Conservation (phyloP, 345 rosid species). For the Salix udensis region DNA sequence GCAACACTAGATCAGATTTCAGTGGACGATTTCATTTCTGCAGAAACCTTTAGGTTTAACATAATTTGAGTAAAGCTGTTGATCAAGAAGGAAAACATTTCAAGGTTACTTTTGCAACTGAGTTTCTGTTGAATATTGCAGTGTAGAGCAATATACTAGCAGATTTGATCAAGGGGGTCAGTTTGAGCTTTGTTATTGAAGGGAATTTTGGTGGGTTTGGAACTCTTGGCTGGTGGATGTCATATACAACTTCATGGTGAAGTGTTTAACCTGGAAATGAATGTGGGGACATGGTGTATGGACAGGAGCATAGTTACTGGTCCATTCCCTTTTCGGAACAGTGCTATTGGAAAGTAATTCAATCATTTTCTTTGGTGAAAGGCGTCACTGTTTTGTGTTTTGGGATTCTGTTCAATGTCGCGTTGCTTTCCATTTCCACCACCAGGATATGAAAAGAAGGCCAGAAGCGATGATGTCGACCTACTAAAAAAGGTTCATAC, state of each 20-base stretch:
- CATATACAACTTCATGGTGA: constrained; percentile 24
- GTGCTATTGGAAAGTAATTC: constrained; percentile 31
- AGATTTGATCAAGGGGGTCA: constrained; percentile 16
- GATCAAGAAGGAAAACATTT: constrained; percentile 7
- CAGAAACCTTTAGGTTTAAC: constrained; percentile 33
- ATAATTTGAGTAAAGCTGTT: constrained; percentile 21
- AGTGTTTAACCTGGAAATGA: constrained; percentile 43
- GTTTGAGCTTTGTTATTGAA: not conserved
- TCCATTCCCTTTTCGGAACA: constrained; percentile 58
- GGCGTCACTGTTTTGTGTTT: constrained; percentile 27
- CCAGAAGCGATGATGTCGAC: constrained; percentile 49
- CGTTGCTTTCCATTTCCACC: constrained; percentile 99
- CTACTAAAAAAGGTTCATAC: constrained; percentile 58
- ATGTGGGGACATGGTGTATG: constrained; percentile 56
- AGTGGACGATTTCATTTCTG: constrained; percentile 27
- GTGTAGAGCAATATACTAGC: constrained; percentile 7
- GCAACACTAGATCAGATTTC: constrained; percentile 22
- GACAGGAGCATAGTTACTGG: constrained; percentile 51
- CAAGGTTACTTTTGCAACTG: constrained; percentile 7
- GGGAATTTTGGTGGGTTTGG: constrained; percentile 11
- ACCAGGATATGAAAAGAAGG: constrained; percentile 92
- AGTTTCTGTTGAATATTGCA: constrained; percentile 15
- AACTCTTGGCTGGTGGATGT: constrained; percentile 19
- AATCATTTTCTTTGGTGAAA: constrained; percentile 29
- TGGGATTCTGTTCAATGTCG: constrained; percentile 65